Conservation (phyloP, 257 asterid genomes). For the Vinca minor region DNA sequence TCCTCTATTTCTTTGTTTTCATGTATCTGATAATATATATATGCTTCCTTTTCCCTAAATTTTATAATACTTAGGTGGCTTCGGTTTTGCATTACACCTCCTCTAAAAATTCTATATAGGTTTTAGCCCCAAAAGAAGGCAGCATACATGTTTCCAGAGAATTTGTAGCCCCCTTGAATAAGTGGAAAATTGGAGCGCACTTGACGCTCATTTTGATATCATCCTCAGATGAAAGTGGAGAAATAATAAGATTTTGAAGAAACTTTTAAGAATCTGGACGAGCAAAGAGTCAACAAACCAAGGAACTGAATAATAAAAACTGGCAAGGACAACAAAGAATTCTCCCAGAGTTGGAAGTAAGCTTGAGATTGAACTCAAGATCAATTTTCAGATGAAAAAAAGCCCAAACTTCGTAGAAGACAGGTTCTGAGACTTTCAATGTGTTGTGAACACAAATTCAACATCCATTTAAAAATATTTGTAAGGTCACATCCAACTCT, state of each 20-base stretch:
- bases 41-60: background rate
- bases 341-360: background rate
- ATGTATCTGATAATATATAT: background rate
- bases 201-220: background rate
- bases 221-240: background rate
- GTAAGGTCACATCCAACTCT: too few species aligned
- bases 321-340: background rate
- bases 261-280: too few species aligned
- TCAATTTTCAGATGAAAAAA: too few species aligned
- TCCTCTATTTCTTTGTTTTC: background rate
- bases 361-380: too few species aligned
- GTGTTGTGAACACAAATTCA: too few species aligned
- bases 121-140: background rate
- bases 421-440: background rate
- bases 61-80: background rate
- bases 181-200: background rate
- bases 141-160: background rate
- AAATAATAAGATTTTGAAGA: too few species aligned
- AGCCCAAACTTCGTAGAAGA: background rate
- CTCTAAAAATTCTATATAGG: background rate
- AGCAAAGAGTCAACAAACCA: too few species aligned
- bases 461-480: too few species aligned
- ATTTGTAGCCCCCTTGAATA: too few species aligned
- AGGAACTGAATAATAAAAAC: background rate
- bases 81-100: background rate